Evolutionary conservation across 2,329 filamentous ascomycete species (phyloP), one percentile per base, ranked within the genome.

Genomic region (Diaporthe capsici): DNA sequence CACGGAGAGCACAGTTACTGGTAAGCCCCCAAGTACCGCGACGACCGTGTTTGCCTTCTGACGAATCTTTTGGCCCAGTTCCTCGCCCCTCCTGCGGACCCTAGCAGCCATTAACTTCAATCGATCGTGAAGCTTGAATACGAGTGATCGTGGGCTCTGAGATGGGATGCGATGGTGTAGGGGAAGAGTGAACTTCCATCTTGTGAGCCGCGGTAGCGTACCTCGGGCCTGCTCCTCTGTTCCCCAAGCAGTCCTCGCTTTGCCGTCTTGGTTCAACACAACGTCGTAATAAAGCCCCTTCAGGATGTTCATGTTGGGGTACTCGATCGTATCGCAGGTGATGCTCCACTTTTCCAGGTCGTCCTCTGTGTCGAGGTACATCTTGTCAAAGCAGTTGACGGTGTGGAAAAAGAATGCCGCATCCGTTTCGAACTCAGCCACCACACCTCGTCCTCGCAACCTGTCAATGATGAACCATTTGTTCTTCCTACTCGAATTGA

Each of bases 341-440:
- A 97, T 86, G 76, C 92, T 87, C 7, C 84, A 84, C n/a, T 9
- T 37, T 15, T 75, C 0, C 78, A 82, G 17, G 73, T 79, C 74
- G 15, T 80, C 74, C 2, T 81, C 81, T 0, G 81, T 79, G 1
- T 86, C 84, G 2, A 67, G 78, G 8, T 83, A 84, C 25, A 13
- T 42, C 42, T 84, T 28, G 82, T 96, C 94, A 81, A 92, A 97
- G 0, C 94, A 90, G 79, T 97, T 97, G 81, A 95, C 86, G 0
- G 90, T 91, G 83, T 98, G 95, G 82, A 97, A 97, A 83, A 91
- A 93, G 86, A 96, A 97, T 63, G 92, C 92, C 0, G 93, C 89
- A 0, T 90, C 88, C 22, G 90, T 93, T 25, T 92, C 89, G 80
- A 94, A 96, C 2, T 88, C 90, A 10, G 91, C 92, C 0, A 97